Conservation (phyloP, 768 basidiomycete genomes). For the Cantharellus anzutake region DNA sequence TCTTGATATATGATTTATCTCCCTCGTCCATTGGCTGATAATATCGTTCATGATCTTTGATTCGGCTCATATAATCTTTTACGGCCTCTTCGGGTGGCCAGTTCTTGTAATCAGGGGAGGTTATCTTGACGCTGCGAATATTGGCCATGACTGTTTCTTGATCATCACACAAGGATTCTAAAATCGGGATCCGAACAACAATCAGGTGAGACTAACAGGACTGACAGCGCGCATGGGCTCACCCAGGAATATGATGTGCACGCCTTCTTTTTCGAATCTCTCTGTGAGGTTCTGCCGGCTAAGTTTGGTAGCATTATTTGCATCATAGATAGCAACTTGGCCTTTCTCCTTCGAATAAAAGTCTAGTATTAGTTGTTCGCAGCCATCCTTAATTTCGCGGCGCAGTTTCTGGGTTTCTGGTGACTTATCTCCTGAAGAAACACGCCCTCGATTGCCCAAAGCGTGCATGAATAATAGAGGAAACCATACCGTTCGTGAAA, state of each 20-base stretch:
- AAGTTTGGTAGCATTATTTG: slow-evolving; percentile 71
- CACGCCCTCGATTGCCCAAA: neutral
- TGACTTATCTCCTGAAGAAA: slow-evolving; percentile 44
- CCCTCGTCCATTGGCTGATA: slow-evolving; percentile 88
- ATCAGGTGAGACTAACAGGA: neutral
- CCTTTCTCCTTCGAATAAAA: slow-evolving; percentile 63
- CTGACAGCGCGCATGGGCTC: neutral
- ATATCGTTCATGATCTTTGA: slow-evolving; percentile 63
- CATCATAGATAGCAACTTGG: slow-evolving; percentile 97
- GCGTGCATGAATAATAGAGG: slow-evolving; percentile 1
- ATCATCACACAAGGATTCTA: slow-evolving; percentile 84
- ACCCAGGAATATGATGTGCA: slow-evolving; percentile 92
- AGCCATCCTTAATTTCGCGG: slow-evolving; percentile 53
- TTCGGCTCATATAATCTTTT: slow-evolving; percentile 79
- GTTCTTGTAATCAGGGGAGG: slow-evolving; percentile 86
- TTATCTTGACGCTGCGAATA: slow-evolving; percentile 92
- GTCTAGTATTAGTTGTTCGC: slow-evolving; percentile 76
- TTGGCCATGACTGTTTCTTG: slow-evolving; percentile 86
- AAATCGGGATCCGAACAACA: neutral
- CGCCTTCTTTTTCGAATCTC: slow-evolving; percentile 68
- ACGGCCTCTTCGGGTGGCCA: slow-evolving; percentile 91
- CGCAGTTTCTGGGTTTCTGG: slow-evolving; percentile 64
- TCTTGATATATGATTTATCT: slow-evolving; percentile 85
- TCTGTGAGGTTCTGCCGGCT: slow-evolving; percentile 54
- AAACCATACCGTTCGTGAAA: slow-evolving; percentile 51